These are phyloP conservation scores for Phytopythium cucurbitacearum DNA, from an alignment of 352 stramenopile genomes.

Conservation along the genomic window DNA sequence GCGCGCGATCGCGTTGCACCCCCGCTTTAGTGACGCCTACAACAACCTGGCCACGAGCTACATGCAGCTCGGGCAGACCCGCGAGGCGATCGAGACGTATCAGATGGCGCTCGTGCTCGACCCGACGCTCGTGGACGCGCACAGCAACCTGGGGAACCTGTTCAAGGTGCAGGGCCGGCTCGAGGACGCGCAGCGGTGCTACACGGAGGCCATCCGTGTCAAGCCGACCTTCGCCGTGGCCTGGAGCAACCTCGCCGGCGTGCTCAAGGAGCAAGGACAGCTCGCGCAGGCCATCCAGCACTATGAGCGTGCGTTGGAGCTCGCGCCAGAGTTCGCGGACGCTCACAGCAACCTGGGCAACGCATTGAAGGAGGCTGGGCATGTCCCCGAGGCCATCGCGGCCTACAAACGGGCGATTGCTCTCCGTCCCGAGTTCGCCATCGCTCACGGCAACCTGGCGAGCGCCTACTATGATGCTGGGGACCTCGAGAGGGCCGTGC, in stretches of 20 bases:
- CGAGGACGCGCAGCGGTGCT: constrained; percentile 88
- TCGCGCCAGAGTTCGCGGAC: constrained; percentile 84
- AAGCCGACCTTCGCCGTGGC: constrained; percentile 89
- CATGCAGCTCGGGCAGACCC: constrained; percentile 88
- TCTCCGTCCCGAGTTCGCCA: constrained; percentile 88
- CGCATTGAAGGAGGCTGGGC: constrained; percentile 72
- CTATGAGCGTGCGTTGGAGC: constrained; percentile 77
- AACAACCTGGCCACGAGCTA: constrained; percentile 91
- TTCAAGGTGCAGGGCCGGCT: constrained; percentile 86
- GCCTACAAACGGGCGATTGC: constrained; percentile 83
- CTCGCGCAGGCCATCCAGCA: constrained; percentile 78
- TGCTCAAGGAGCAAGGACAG: constrained; percentile 90
- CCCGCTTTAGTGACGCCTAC: constrained; percentile 89
- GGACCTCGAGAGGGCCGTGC: constrained; percentile 79
- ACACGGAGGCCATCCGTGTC: constrained; percentile 87
- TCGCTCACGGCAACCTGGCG: constrained; percentile 90
- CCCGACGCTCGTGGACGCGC: constrained; percentile 89
- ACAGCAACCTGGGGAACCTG: constrained; percentile 93
- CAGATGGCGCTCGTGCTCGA: constrained; percentile 91
- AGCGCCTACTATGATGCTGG: constrained; percentile 88
- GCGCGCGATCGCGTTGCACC: constrained; percentile 91
- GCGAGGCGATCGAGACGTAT: constrained; percentile 92
- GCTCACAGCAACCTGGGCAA: constrained; percentile 87
- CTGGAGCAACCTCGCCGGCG: constrained; percentile 89
- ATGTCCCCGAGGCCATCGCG: constrained; percentile 69